Base-by-base conservation (phyloP, 352 stramenopile species). In the Pilasporangium apinafurcum region DNA sequence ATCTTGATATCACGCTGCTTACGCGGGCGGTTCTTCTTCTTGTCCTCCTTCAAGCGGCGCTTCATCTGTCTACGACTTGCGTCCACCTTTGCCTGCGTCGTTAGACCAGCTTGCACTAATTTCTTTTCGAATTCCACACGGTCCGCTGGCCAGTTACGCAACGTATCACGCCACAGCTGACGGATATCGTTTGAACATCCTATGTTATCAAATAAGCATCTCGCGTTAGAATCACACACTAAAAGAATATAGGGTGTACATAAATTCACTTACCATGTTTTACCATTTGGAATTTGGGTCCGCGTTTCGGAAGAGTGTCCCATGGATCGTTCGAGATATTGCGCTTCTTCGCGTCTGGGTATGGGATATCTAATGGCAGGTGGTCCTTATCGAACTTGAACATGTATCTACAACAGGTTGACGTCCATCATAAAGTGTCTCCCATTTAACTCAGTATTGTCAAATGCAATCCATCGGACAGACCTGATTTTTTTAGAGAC, bases 1-100 rank as follows among this genome's bases (percentile, higher is more conserved):
- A 93, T 91, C 60, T 93, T 93, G 50, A 93, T 93, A 47, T 93
- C 74, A 31, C 81, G 78, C 48, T 90, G 78, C 58, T 91, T 91
- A 34, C 76, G 71, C 56, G 74, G 61, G 21, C 79, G 73, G 22
- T 77, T 73, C 56, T 86, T 85, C 53, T 86, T 92, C 50, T 86
- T 90, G 47, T 86, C 76, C 37, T 88, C 75, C 39, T 90, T 86
- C 47, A 89, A 61, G 36, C 80, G 77, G 30, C 78, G 74, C 59
- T 90, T 90, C 52, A 81, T 63, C 45, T 88, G 74, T 22, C 77
- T 73, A 31, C 80, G 77, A 33, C 59, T 87, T 13, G 79, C 79
- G 53, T 92, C 75, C 21, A 92, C 65, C 65, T 90, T 92, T 10
- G 80, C 74, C 41, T 92, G 75, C 21, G 80, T 92, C 14, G 79